These are phyloP conservation scores for Protoeuglena noctilucae DNA, from an alignment of 139 green algal genomes.

Conservation along the genomic window DNA sequence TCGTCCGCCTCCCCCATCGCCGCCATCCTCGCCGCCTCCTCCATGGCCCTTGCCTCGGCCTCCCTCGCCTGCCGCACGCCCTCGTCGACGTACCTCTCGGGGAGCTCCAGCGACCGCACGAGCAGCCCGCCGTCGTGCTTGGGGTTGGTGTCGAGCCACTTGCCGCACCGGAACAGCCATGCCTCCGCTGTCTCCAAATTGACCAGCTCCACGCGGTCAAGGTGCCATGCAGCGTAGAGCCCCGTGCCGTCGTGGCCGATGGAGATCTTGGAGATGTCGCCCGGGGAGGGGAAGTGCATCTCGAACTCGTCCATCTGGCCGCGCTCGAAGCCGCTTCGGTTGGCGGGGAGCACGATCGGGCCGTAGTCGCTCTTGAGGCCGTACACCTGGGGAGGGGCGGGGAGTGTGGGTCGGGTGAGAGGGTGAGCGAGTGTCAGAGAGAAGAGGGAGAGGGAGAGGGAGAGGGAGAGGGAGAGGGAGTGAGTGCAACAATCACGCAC, in stretches of 20 bases:
- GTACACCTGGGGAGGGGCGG: no score
- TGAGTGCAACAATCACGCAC: no score
- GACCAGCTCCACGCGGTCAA: constrained; percentile 7
- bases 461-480: no score
- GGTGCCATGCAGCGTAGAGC: constrained; percentile 3
- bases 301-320: constrained; percentile 6
- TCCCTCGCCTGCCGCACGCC: neutral
- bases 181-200: neutral
- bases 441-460: no score
- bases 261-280: constrained; percentile 2
- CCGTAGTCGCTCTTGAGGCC: constrained; percentile 2
- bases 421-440: no score
- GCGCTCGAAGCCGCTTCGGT: constrained; percentile 5
- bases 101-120: neutral
- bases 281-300: constrained; percentile 1
- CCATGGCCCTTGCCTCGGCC: neutral
- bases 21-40: neutral
- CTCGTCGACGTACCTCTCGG: neutral
- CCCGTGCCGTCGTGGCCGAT: constrained; percentile 5
- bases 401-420: no score
- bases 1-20: no score
- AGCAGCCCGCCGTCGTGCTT: constrained; percentile 3
- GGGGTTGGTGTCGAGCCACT: constrained; percentile 7
- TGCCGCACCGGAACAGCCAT: constrained; percentile 5
- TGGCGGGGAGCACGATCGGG: constrained; percentile 1